A percentile compares a stretch with the other conserved stretches of the same genome.
phyloP scores from a whole-genome alignment of 345 rosid species.

The Citrus sp. region DNA sequence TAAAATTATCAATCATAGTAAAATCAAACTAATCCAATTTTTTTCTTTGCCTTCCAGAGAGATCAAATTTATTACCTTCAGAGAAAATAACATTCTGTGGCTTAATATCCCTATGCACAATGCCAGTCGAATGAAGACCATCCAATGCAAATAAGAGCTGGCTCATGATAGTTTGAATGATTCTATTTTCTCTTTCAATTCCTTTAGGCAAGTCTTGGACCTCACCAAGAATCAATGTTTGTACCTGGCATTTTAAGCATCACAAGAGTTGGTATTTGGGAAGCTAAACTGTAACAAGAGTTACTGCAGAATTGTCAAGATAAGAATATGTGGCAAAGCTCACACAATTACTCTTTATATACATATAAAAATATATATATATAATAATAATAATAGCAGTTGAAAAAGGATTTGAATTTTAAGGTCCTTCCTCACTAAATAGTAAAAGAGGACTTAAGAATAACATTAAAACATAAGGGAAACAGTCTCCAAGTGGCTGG shows the following conservation, averaged over 20 bases:
- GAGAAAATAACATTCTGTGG: constrained; percentile 94
- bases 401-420: background rate
- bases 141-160: constrained; percentile 90
- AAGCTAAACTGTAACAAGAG: constrained; percentile 3
- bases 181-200: constrained; percentile 75
- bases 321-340: background rate
- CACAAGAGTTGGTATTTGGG: background rate
- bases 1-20: background rate
- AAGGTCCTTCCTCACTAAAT: background rate
- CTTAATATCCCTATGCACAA: constrained; percentile 92
- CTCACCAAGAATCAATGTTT: constrained; percentile 77
- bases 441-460: background rate
- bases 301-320: constrained; percentile 3
- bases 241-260: constrained; percentile 55
- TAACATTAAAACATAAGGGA: background rate
- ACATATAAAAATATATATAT: background rate
- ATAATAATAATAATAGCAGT: background rate
- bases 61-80: constrained; percentile 56
- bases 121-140: constrained; percentile 96
- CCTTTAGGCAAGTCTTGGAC: constrained; percentile 80
- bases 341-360: background rate
- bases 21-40: background rate
- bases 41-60: background rate
- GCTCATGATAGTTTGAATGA: constrained; percentile 86
- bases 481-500: background rate